A percentile compares a stretch with the other conserved stretches of the same genome.
These are phyloP conservation scores for Syzygium malaccense DNA, from an alignment of 441 rosid genomes.

Conservation along the genomic window DNA sequence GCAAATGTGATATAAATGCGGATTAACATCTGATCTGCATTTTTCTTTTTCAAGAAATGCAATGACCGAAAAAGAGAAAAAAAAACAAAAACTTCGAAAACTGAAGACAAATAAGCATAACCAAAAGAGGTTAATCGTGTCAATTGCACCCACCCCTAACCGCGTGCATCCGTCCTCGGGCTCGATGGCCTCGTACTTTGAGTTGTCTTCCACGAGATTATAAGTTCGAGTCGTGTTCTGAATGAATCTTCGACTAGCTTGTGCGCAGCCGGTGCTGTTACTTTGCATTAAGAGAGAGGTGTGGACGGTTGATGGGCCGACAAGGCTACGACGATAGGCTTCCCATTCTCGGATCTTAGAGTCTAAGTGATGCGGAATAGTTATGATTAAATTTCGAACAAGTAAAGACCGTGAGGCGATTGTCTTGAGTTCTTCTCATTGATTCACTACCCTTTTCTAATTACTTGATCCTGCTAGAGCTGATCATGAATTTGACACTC, in stretches of 20 bases:
- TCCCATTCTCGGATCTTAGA: not conserved
- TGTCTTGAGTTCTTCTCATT: not conserved
- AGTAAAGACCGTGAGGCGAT: not conserved
- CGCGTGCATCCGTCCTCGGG: not conserved
- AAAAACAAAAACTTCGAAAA: not conserved
- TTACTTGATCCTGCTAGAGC: not conserved
- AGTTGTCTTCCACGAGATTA: not conserved
- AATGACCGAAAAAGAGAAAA: not conserved
- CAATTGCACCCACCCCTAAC: not conserved
- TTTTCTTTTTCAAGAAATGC: not conserved
- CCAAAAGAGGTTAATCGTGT: not conserved
- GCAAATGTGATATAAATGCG: not conserved
- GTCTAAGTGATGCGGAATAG: not conserved
- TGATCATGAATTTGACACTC: not conserved
- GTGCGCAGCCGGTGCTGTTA: not conserved
- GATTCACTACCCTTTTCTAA: not conserved
- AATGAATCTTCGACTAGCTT: not conserved
- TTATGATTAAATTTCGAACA: not conserved
- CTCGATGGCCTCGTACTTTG: not conserved
- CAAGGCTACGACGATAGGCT: not conserved
- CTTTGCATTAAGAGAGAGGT: not conserved
- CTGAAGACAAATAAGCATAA: not conserved
- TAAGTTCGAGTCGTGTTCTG: not conserved
- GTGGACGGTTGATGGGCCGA: not conserved
- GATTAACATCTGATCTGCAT: not conserved